Evolutionary conservation across 208 protist species (phyloP).

Genomic region (Trypanosoma theileri): DNA sequence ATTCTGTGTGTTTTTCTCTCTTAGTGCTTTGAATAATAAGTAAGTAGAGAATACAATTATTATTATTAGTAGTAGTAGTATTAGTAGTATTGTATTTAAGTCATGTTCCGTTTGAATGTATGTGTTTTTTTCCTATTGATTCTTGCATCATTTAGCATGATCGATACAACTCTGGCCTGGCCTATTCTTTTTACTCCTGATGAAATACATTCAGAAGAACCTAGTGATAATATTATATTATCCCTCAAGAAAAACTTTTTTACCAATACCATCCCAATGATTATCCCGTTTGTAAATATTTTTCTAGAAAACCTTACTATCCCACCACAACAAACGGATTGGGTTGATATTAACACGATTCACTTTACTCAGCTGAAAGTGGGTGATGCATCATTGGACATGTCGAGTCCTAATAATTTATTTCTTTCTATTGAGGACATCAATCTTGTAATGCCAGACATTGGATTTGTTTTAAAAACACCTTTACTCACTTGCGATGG

Average conservation of each 20-base stretch:
- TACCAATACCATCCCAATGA: conserved; percentile 4
- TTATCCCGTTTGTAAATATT: conserved; percentile 24
- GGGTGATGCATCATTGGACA: conserved; percentile 17
- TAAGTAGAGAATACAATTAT: neutral
- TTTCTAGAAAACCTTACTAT: conserved; percentile 29
- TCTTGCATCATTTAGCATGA: neutral
- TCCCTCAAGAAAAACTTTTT: conserved; percentile 9
- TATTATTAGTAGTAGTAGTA: neutral
- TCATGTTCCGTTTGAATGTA: neutral
- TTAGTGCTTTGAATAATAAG: neutral
- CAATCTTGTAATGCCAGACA: conserved; percentile 39
- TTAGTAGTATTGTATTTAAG: conserved; percentile 1
- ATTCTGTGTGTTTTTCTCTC: neutral
- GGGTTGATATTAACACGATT: conserved; percentile 50
- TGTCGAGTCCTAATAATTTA: conserved; percentile 32
- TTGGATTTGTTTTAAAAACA: conserved; percentile 43
- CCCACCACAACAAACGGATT: conserved; percentile 34
- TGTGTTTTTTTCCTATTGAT: neutral
- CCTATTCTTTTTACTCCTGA: neutral
- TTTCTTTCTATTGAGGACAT: conserved; percentile 28
- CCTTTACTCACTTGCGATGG: conserved; percentile 32
- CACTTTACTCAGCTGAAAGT: conserved; percentile 39
- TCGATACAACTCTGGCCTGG: neutral
- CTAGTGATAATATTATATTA: conserved; percentile 7
- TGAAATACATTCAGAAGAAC: neutral